Percentiles rank a stretch among this genome's conserved stretches.
Conservation (phyloP, 192 early-diverging fungal genomes). For the Diversispora epigaea region DNA sequence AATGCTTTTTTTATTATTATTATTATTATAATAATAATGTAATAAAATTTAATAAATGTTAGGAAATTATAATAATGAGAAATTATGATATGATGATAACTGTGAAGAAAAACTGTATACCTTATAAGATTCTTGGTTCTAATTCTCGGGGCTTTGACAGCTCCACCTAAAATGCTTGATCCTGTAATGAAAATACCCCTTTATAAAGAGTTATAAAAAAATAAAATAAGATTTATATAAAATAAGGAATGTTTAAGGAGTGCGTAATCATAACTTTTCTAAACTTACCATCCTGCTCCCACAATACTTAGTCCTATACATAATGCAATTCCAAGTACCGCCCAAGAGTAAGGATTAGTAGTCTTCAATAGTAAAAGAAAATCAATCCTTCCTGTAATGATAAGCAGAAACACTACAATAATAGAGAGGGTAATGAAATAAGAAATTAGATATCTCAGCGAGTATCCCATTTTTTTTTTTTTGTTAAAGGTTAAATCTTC, state of each 20-base stretch:
- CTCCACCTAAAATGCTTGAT: slow-evolving; percentile 84
- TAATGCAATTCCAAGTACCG: slow-evolving; percentile 76
- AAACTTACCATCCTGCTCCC: slow-evolving; percentile 85
- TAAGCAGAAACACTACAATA: no score
- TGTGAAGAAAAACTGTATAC: slow-evolving; percentile 33
- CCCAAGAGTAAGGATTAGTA: slow-evolving; percentile 84
- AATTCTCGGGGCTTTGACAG: slow-evolving; percentile 88
- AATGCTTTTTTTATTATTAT: slow-evolving; percentile 57
- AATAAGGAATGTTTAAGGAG: not conserved
- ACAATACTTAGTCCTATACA: slow-evolving; percentile 87
- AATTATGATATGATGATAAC: not conserved
- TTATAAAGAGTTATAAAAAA: slow-evolving; percentile 1
- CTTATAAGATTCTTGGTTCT: slow-evolving; percentile 96
- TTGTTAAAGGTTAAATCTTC: no score
- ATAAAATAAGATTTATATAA: not conserved
- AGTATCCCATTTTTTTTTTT: no score
- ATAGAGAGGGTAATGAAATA: no score
- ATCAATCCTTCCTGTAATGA: no score
- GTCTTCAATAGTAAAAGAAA: no score
- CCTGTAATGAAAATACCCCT: slow-evolving; percentile 97
- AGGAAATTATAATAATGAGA: not conserved
- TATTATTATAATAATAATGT: not conserved
- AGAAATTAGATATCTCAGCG: no score
- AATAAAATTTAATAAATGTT: not conserved
- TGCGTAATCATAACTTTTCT: not conserved